Percentiles rank a stretch among this genome's conserved stretches.
Evolutionary conservation across 805 yeast species (phyloP).

Genomic region (Naumovozyma castellii): DNA sequence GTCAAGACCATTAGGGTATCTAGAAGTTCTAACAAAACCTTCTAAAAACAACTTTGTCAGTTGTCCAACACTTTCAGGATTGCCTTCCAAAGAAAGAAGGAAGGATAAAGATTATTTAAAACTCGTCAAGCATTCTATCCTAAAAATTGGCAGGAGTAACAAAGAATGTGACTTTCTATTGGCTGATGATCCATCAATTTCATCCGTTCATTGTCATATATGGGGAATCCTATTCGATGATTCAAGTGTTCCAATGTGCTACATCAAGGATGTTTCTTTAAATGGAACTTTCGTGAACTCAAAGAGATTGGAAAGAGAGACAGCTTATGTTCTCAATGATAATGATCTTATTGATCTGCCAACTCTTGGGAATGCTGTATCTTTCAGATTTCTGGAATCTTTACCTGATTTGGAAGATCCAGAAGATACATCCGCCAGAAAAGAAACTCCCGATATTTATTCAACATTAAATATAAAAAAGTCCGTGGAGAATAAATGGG

Average conservation of each 20-base stretch:
- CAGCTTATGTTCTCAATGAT: slow-evolving; percentile 29
- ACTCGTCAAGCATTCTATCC: slow-evolving; percentile 26
- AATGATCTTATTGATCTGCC: slow-evolving; percentile 35
- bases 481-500: slow-evolving; percentile 33
- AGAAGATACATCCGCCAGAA: background rate
- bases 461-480: slow-evolving; percentile 15
- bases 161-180: slow-evolving; percentile 29
- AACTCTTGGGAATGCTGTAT: slow-evolving; percentile 3
- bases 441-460: slow-evolving; percentile 5
- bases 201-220: slow-evolving; percentile 38
- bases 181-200: slow-evolving; percentile 31
- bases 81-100: background rate
- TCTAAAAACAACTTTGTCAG: too few species aligned
- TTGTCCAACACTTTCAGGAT: background rate
- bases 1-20: background rate
- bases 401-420: background rate
- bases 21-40: too few species aligned
- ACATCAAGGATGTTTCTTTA: slow-evolving; percentile 41
- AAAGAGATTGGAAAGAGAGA: slow-evolving; percentile 23
- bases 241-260: slow-evolving; percentile 37
- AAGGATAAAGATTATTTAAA: slow-evolving; percentile 2
- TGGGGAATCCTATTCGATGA: slow-evolving; percentile 46
- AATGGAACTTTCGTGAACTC: slow-evolving; percentile 44
- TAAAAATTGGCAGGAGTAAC: slow-evolving; percentile 38
- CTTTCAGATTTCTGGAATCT: background rate